Evolutionary conservation across 2,329 filamentous ascomycete species (phyloP).

Genomic region (Cladosporium sphaerospermum): DNA sequence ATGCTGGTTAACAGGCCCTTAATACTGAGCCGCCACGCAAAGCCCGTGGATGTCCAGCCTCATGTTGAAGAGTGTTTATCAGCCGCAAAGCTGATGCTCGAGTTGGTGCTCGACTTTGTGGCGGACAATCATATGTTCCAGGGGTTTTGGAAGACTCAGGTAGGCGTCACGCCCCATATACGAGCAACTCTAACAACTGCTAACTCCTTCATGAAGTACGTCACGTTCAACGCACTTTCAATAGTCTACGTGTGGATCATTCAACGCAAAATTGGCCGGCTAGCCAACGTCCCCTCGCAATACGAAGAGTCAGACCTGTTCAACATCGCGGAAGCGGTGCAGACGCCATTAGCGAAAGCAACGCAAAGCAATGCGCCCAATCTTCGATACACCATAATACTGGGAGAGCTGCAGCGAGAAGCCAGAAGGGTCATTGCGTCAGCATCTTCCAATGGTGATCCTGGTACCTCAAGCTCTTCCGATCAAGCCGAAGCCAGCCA

Average conservation of each 20-base stretch:
- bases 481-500: conserved; percentile 4
- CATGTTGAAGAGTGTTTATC: conserved; percentile 42
- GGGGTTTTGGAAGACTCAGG: conserved; percentile 44
- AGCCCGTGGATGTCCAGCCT: conserved; percentile 22
- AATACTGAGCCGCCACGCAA: conserved; percentile 34
- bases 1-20: conserved; percentile 53
- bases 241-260: conserved; percentile 52
- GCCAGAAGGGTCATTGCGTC: conserved; percentile 25
- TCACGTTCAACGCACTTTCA: conserved; percentile 49
- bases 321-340: conserved; percentile 42
- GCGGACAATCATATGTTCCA: conserved; percentile 38
- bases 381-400: conserved; percentile 46
- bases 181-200: not conserved
- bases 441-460: not conserved
- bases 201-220: conserved; percentile 36
- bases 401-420: conserved; percentile 47
- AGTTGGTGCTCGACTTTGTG: conserved; percentile 39
- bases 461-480: conserved; percentile 7
- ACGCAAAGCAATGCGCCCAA: conserved; percentile 39
- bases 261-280: conserved; percentile 30
- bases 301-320: conserved; percentile 29
- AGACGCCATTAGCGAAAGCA: conserved; percentile 38
- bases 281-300: conserved; percentile 13
- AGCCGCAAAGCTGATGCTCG: conserved; percentile 42
- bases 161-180: not conserved